phyloP scores from a whole-genome alignment of 345 rosid genomes.

The Salix exigua region DNA sequence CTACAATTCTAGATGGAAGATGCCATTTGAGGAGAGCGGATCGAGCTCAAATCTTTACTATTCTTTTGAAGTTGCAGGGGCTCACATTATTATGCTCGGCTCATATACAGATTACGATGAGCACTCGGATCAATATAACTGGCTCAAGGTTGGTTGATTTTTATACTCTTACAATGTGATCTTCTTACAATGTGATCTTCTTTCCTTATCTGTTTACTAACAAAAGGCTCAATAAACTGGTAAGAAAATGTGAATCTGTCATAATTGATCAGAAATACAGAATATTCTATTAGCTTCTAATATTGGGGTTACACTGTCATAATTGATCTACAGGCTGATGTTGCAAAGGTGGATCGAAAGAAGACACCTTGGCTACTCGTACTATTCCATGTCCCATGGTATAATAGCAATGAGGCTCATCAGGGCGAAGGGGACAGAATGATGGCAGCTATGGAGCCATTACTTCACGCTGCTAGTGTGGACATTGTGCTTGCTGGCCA shows the following conservation, averaged over 20 bases:
- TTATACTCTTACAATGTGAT: not conserved
- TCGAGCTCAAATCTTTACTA: conserved; percentile 87
- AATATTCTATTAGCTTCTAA: not conserved
- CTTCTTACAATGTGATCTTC: not conserved
- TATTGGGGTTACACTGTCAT: not conserved
- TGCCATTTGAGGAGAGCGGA: conserved; percentile 88
- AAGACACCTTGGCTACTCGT: conserved; percentile 90
- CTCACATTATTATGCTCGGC: conserved; percentile 83
- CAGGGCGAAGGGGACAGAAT: conserved; percentile 76
- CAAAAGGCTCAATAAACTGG: not conserved
- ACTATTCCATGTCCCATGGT: conserved; percentile 89
- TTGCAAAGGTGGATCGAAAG: conserved; percentile 66
- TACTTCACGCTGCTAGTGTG: conserved; percentile 71
- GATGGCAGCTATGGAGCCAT: conserved; percentile 84
- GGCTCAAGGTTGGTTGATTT: conserved; percentile 64
- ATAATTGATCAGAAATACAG: not conserved
- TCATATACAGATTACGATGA: conserved; percentile 69
- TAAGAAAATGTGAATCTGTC: not conserved
- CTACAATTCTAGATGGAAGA: conserved; percentile 89
- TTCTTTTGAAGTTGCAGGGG: conserved; percentile 86
- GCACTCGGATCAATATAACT: conserved; percentile 63
- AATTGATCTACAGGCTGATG: conserved; percentile 55
- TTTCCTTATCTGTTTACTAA: not conserved
- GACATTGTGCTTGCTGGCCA: conserved; percentile 81
- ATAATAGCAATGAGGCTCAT: conserved; percentile 83